Conservation (phyloP, 495 filamentous ascomycete species). For the Penicillium robsamsonii region DNA sequence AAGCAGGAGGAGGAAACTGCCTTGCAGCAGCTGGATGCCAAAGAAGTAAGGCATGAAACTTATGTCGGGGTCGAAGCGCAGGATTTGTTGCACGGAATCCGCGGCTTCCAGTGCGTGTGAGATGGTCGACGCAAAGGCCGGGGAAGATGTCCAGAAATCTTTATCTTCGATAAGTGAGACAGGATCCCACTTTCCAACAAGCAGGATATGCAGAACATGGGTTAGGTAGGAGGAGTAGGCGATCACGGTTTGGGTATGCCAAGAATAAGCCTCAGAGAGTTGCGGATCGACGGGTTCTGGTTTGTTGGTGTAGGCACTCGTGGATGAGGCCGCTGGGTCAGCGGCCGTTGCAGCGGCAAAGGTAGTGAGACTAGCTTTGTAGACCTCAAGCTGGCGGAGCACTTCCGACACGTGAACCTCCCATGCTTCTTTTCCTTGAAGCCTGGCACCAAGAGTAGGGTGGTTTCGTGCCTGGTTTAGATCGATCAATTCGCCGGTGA, state of each 20-base stretch:
- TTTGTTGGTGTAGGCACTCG: constrained; percentile 23
- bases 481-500: constrained; percentile 88
- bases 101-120: constrained; percentile 77
- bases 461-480: constrained; percentile 87
- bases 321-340: constrained; percentile 30
- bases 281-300: constrained; percentile 43
- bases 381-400: constrained; percentile 72
- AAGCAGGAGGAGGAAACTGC: constrained; percentile 75
- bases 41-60: constrained; percentile 92
- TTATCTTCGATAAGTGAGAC: constrained; percentile 84
- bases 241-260: constrained; percentile 80
- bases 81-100: constrained; percentile 76
- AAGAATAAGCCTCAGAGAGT: constrained; percentile 53
- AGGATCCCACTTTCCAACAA: constrained; percentile 85
- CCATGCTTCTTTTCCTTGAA: constrained; percentile 72
- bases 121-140: constrained; percentile 76
- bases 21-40: constrained; percentile 80
- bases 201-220: constrained; percentile 78
- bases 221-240: constrained; percentile 88
- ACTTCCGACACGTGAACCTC: constrained; percentile 78
- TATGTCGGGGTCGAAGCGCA: constrained; percentile 80
- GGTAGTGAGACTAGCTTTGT: constrained; percentile 80
- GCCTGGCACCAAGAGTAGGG: constrained; percentile 78
- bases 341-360: constrained; percentile 56
- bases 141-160: constrained; percentile 83